A percentile compares a stretch with the other conserved stretches of the same genome.
Conservation (phyloP, 345 rosid species). For the Populus simonii region DNA sequence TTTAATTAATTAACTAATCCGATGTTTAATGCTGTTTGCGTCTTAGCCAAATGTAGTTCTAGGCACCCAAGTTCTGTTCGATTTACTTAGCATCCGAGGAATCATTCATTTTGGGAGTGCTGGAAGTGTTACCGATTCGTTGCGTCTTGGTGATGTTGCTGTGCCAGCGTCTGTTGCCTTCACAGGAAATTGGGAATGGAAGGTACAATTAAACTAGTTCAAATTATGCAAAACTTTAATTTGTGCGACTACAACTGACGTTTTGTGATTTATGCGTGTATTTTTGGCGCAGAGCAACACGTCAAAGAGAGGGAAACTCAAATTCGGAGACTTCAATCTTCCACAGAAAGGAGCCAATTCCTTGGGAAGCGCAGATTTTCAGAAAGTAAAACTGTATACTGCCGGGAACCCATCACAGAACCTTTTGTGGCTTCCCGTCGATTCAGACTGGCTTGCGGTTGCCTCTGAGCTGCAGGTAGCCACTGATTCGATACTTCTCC, state of each 20-base stretch:
- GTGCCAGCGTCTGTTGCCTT: constrained; percentile 29
- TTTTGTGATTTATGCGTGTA: no score
- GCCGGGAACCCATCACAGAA: constrained; percentile 20
- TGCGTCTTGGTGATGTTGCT: constrained; percentile 34
- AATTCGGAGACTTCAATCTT: constrained; percentile 37
- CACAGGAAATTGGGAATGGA: constrained; percentile 37
- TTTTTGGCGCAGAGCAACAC: constrained; percentile 15
- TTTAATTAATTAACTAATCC: no score
- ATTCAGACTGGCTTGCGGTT: constrained; percentile 22
- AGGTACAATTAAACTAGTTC: constrained; percentile 6
- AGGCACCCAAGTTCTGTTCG: constrained; percentile 31
- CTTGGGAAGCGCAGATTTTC: constrained; percentile 26
- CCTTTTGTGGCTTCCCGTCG: constrained; percentile 32
- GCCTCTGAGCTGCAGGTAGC: constrained; percentile 18
- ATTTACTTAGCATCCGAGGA: constrained; percentile 26
- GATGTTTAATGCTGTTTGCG: not conserved
- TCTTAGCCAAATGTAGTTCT: constrained; percentile 25
- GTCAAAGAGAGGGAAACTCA: constrained; percentile 25
- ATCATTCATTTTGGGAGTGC: constrained; percentile 38
- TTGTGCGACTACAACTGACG: no score
- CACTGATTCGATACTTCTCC: no score
- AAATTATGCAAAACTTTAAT: not conserved
- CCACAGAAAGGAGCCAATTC: constrained; percentile 31
- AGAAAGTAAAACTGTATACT: not conserved
- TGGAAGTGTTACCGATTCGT: constrained; percentile 27